These are phyloP conservation scores for Platanus orientalis DNA, from an alignment of 164 flowering plant genomes.

Conservation along the genomic window DNA sequence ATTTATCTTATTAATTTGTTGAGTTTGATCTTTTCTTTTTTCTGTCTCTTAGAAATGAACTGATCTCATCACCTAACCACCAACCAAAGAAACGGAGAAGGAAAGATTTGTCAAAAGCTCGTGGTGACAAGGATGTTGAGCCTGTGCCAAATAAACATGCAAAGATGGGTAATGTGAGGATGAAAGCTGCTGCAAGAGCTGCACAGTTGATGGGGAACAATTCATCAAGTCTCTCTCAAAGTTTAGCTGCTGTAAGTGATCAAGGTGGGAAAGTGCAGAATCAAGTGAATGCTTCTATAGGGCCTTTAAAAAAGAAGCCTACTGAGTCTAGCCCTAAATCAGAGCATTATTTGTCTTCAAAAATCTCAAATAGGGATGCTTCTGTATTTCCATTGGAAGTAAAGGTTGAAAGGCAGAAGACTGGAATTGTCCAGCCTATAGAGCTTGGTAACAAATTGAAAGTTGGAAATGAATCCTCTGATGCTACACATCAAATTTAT, in stretches of 20 bases:
- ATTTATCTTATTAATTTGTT: neutral
- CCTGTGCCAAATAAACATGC: slow-evolving; percentile 40
- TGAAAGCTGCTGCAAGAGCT: slow-evolving; percentile 42
- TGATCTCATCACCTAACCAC: slow-evolving; percentile 38
- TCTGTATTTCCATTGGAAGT: slow-evolving; percentile 26
- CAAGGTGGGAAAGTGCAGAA: slow-evolving; percentile 38
- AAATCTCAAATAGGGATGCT: slow-evolving; percentile 34
- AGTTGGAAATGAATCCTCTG: slow-evolving; percentile 35
- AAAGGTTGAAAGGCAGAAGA: slow-evolving; percentile 45
- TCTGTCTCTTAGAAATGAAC: slow-evolving; percentile 42
- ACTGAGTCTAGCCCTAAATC: slow-evolving; percentile 29
- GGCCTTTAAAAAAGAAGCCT: slow-evolving; percentile 42
- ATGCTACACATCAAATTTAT: slow-evolving; percentile 31
- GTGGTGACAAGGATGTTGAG: slow-evolving; percentile 41
- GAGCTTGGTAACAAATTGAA: slow-evolving; percentile 33
- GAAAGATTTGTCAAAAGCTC: slow-evolving; percentile 48
- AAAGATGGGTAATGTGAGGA: slow-evolving; percentile 37
- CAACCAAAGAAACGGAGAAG: slow-evolving; percentile 83
- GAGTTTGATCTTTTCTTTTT: slow-evolving; percentile 1
- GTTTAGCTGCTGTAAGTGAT: slow-evolving; percentile 25
- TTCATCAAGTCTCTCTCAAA: slow-evolving; percentile 29
- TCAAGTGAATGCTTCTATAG: slow-evolving; percentile 28
- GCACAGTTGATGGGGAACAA: slow-evolving; percentile 32
- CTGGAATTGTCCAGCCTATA: slow-evolving; percentile 32
- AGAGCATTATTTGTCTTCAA: slow-evolving; percentile 34